Conservation (phyloP, 2,329 filamentous ascomycete genomes). For the Colletotrichum noveboracense region DNA sequence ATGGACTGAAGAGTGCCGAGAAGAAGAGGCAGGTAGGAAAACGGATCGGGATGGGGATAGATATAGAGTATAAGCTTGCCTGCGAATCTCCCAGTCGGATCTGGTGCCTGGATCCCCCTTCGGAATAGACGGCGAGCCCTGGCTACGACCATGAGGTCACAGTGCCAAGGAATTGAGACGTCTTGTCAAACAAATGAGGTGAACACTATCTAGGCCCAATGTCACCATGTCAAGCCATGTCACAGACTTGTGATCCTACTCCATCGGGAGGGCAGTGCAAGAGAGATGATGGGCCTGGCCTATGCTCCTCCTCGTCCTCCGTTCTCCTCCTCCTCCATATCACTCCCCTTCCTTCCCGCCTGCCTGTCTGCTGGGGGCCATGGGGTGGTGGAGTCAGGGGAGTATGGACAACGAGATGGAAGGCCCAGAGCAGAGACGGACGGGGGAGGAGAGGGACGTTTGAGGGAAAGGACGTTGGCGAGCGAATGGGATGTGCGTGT, state of each 20-base stretch:
- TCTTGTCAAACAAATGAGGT: constrained; percentile 16
- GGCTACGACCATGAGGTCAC: background rate
- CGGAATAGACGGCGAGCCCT: background rate
- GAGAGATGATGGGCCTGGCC: background rate
- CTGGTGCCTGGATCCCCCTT: background rate
- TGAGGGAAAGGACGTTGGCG: background rate
- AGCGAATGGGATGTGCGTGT: background rate
- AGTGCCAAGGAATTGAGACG: constrained; percentile 21
- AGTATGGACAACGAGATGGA: background rate
- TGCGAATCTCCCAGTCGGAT: background rate
- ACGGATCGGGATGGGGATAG: constrained; percentile 8
- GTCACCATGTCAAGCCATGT: constrained; percentile 17
- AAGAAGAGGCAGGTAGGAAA: background rate
- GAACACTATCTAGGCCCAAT: constrained; percentile 2
- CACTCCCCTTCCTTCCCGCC: background rate
- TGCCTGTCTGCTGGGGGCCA: background rate
- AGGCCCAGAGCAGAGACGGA: background rate
- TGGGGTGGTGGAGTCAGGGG: background rate
- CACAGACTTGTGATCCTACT: constrained; percentile 8
- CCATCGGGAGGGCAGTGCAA: constrained; percentile 17
- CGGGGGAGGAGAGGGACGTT: background rate
- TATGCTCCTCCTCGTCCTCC: background rate
- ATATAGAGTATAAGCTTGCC: constrained; percentile 14
- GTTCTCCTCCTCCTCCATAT: background rate
- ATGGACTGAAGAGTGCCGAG: constrained; percentile 4